Evolutionary conservation across 192 early-diverging fungal species (phyloP), one percentile per base, ranked within the genome.

Genomic region (Coemansia sp.): DNA sequence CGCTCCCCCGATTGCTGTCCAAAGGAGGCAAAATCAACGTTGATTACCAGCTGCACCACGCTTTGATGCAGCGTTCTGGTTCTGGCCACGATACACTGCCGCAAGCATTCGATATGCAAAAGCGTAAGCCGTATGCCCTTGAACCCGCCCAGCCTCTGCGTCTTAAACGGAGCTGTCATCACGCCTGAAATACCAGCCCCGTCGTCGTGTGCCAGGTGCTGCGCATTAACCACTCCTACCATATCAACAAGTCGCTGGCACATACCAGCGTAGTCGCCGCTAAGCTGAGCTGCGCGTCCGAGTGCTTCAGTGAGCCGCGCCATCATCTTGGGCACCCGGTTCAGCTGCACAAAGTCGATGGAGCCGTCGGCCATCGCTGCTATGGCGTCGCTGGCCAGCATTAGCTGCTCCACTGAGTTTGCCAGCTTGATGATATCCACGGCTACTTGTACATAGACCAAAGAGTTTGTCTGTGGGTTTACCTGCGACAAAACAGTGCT

Each of bases 21-120:
- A 22, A 83, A 45, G 36, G 72, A 65, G n/a, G 71, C 73, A 20
- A 75, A 70, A 55, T 45, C 51, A 28, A 68, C 70, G 1, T 14
- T 38, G 15, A 72, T 22, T 12, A 77, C 66, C 12, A 2, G 15
- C 32, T 48, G 28, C 52, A 48, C 52, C 22, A 64, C 76, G 4
- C 70, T 69, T 55, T 43, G 36, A 51, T 75, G 59, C 60, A 78
- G 60, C n/a, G 41, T 51, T 5, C 69, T 58, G 0, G 70, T 69
- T 14, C 60, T 59, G 12, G 75, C 68, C 55, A 78, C 56, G n/a
- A 83, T 38, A 56, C 81, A 78, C 61, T 61, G 66, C 36, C 64
- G 60, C 52, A 72, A 56, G 28, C 81, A 83, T 67, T 83, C 81
- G 51, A 72, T n/a, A 57, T 77, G 75, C 43, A 78, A 63, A 28